A percentile compares a stretch with the other conserved stretches of the same genome.
Conservation (phyloP, 2,329 filamentous ascomycete genomes). For the Microcyclosporella mali region DNA sequence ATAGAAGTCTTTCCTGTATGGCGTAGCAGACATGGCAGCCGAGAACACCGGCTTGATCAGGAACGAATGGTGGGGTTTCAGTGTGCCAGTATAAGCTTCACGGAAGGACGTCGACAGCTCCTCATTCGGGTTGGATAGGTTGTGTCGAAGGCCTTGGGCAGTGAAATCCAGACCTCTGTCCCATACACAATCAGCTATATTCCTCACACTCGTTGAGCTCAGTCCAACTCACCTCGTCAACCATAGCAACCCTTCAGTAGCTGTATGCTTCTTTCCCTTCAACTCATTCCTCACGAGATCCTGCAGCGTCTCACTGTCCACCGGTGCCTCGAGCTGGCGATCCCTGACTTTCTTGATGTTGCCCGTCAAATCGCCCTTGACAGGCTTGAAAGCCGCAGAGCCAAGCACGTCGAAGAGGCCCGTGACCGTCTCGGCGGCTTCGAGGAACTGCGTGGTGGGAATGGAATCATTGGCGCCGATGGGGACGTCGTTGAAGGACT, state of each 20-base stretch:
- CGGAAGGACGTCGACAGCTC: conserved; percentile 87
- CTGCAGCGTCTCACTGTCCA: conserved; percentile 77
- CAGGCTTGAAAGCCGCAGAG: conserved; percentile 72
- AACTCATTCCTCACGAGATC: conserved; percentile 79
- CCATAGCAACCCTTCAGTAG: conserved; percentile 88
- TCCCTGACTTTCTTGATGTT: conserved; percentile 96
- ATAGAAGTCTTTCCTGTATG: conserved; percentile 92
- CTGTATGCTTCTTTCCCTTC: conserved; percentile 79
- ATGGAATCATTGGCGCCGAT: conserved; percentile 58
- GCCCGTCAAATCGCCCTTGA: conserved; percentile 82
- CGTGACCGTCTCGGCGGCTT: conserved; percentile 79
- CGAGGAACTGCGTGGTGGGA: conserved; percentile 78
- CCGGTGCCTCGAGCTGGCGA: conserved; percentile 69
- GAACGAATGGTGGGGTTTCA: conserved; percentile 88
- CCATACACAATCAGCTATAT: conserved; percentile 5
- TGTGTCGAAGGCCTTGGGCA: conserved; percentile 71
- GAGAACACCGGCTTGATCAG: conserved; percentile 87
- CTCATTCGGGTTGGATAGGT: conserved; percentile 59
- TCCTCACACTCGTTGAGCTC: not conserved
- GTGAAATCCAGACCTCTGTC: conserved; percentile 88
- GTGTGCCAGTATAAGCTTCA: conserved; percentile 72
- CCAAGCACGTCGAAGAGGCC: conserved; percentile 70
- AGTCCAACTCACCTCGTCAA: conserved; percentile 62
- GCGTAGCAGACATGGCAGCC: conserved; percentile 86
- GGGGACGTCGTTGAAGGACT: conserved; percentile 77